Base-by-base conservation (phyloP, 1,139 yeast species). In the Candida tropicalis region DNA sequence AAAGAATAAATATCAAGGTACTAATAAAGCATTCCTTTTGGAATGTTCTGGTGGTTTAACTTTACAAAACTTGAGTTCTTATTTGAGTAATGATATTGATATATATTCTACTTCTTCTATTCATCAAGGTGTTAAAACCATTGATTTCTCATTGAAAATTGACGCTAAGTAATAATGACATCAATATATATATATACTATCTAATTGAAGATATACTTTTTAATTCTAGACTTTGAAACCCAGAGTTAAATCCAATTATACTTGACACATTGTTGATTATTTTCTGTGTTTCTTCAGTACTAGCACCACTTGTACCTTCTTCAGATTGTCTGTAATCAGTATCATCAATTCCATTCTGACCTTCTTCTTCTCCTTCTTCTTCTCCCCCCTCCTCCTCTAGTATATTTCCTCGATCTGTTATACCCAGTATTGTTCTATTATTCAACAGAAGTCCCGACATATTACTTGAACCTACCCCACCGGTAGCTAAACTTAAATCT, bases 11-110 rank as follows among this genome's bases (percentile, higher is more conserved):
- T 87, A 87, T 79, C 58, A 63, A 3, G 81, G 79, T 10, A 57
- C 62, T 28, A 70, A 73, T 51, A 73, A 72, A 43, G 61, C 71
- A 4, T 87, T 87, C 55, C 65, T 88, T 51, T 75, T 91, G 46
- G 98, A 91, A 62, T 90, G 98, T 65, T 84, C 95, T 40, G 98
- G 97, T 23, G 98, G 98, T 0, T 75, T 91, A 51, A 86, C 87
- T 4, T 70, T 83, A 52, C 74, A 78, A 5, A 91, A 90, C 61
- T 70, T 91, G 50, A 64, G 70, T 29, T 67, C 73, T 11, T 91
- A 79, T 58, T 72, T 91, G 55, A 82, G 89, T 55, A 79, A 86
- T 52, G 91, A 86, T 49, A 82, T 91, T 51, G 98, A 91, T 57
- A 84, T 91, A 49, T 91, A 89, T 69, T 86, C 96, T 33, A 91